Evolutionary conservation across 1,284 basidiomycete genomes (phyloP), one percentile per base, ranked within the genome.

Genomic region (Spongispora temasekensis): DNA sequence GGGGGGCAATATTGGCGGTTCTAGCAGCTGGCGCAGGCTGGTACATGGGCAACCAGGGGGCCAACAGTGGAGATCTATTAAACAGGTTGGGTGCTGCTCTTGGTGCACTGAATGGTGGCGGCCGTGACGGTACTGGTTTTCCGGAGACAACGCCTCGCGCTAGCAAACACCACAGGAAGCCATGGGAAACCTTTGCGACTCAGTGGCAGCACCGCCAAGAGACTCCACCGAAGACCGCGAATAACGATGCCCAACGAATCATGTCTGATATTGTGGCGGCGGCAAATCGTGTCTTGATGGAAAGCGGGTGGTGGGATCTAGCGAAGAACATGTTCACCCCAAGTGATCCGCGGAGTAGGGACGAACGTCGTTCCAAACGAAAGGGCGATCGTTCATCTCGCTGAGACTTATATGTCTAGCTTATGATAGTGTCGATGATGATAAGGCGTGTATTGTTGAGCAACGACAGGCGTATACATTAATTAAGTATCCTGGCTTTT

Each of bases 101-200:
- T 6, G 76, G 78, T 61, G 67, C 79, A 64, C 57, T 86, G 58
- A 82, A 81, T 53, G 70, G 71, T 13, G 71, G 74, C 56, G 73
- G 76, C 60, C 68, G 66, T 9, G 65, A 75, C 28, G 69, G 71
- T n/a, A 57, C 69, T 52, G 63, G 72, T 53, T 71, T 74, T 27
- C 61, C 74, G 31, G 69, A 68, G 25, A 55, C 76, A 56, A 57
- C 58, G 50, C 68, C 64, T 63, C 74, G 54, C 64, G 65, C 62
- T 55, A 53, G 64, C 66, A 64, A 61, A 61, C 58, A 56, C 63
- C 77, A 77, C 55, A 84, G 87, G 13, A 85, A 83, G 62, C 71
- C 83, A 55, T 89, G 87, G 87, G 85, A 89, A 35, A 79, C 84
- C n/a, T 91, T 87, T 68, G 79, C 85, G 57, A 74, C 76, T 48